These are phyloP conservation scores for Mucor ambiguus DNA, from an alignment of 371 early-diverging fungal species.

Conservation along the genomic window DNA sequence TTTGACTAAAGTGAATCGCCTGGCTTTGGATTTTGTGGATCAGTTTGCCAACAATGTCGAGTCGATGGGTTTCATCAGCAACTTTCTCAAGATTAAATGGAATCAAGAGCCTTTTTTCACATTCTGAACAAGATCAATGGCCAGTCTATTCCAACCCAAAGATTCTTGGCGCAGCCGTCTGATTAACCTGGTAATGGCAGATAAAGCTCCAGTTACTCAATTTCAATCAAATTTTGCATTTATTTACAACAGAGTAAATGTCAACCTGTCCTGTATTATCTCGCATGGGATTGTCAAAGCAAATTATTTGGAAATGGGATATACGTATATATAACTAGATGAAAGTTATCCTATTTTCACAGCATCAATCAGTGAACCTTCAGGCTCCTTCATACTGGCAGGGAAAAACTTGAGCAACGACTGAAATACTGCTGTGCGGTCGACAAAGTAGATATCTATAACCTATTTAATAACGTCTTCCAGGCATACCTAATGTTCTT, in stretches of 20 bases:
- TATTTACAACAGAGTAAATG: not conserved
- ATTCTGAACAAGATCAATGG: no score
- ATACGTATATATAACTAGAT: no score
- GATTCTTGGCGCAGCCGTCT: no score
- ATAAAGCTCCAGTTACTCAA: no score
- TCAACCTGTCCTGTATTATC: not conserved
- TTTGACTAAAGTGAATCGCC: no score
- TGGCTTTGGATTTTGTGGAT: no score
- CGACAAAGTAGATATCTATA: slow-evolving; percentile 13
- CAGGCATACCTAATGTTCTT: not conserved
- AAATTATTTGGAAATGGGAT: not conserved
- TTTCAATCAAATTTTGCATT: not conserved
- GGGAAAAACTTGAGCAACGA: slow-evolving; percentile 72
- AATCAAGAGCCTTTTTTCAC: no score
- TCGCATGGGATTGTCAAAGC: not conserved
- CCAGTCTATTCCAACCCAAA: no score
- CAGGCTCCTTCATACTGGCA: slow-evolving; percentile 72
- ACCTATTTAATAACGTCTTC: not conserved
- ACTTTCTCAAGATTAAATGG: no score
- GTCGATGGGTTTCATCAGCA: no score
- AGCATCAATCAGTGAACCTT: slow-evolving; percentile 68
- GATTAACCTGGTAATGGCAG: no score
- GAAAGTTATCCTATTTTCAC: slow-evolving; percentile 45
- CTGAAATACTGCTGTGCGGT: slow-evolving; percentile 66
- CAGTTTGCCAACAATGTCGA: no score